Evolutionary conservation across 176 grass and related monocot genomes (phyloP), one percentile per base, ranked within the genome.

Genomic region (Eragrostis curvula): DNA sequence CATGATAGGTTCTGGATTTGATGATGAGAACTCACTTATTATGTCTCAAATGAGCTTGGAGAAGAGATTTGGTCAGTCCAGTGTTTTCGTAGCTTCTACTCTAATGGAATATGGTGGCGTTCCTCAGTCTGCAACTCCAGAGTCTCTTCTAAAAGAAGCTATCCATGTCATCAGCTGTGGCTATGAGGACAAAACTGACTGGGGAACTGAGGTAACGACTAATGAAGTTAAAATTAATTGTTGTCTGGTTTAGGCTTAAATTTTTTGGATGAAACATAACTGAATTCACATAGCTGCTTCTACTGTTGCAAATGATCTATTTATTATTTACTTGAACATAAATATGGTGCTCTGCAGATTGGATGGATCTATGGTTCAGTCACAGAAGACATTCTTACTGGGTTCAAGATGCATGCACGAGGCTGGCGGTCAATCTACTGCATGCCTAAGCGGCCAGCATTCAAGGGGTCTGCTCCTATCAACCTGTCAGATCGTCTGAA

Each of bases 81-180:
- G 78, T 85, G 95, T 95, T 77, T 95, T 98, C 72, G 92, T 98
- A 70, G 95, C 95, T 59, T 98, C 95, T 21, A 98, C 95, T 57
- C 78, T 98, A 27, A 98, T 98, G 95, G 95, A 98, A 89, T 89
- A 94, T 84, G 92, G 95, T 76, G 95, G 95, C 10, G 95, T 98
- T 87, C 92, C 95, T 72, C 90, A 98, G 21, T 98, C 92, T 68
- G 95, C 95, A 92, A 95, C 92, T 87, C 95, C 90, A 75, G 95
- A 98, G 44, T 88, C 92, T 69, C 96, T 98, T 79, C 74, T 98
- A 71, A 98, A 98, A 79, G 96, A 98, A 93, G 96, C 96, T 70
- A 98, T 98, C 21, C 96, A 98, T 92, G 96, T 98, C 71, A 98
- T 98, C 81, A 98, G 96, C 75, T 98, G 96, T 83, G 96, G 96